Evolutionary conservation across 2,329 filamentous ascomycete genomes (phyloP).

Genomic region (Lachnellula suecica): DNA sequence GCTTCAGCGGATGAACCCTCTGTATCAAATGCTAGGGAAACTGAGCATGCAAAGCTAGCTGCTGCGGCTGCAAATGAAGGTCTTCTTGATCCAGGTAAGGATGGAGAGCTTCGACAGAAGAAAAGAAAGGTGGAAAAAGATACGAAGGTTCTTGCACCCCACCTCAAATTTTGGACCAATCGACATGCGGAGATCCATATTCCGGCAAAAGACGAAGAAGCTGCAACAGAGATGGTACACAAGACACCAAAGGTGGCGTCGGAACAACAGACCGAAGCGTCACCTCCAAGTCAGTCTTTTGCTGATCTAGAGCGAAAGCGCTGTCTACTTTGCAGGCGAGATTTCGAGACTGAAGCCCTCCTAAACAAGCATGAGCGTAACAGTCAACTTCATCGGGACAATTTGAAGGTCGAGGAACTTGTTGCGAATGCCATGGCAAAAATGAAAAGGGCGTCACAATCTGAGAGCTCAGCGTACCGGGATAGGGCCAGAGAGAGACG

Average conservation of each 20-base stretch:
- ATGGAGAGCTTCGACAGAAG: constrained; percentile 41
- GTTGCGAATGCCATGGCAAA: constrained; percentile 39
- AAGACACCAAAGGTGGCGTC: constrained; percentile 8
- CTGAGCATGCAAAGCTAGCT: constrained; percentile 35
- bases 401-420: constrained; percentile 49
- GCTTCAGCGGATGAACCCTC: constrained; percentile 48
- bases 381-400: constrained; percentile 55
- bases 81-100: constrained; percentile 34
- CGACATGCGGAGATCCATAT: constrained; percentile 66
- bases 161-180: constrained; percentile 71
- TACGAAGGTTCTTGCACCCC: constrained; percentile 55
- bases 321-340: constrained; percentile 61
- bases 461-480: constrained; percentile 30
- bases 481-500: constrained; percentile 70
- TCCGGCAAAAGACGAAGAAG: constrained; percentile 38
- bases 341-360: constrained; percentile 54
- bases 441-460: constrained; percentile 32
- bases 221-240: constrained; percentile 23
- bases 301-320: constrained; percentile 56
- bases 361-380: constrained; percentile 59
- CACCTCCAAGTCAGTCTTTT: constrained; percentile 53
- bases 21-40: constrained; percentile 25
- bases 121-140: constrained; percentile 56
- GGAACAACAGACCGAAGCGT: constrained; percentile 24
- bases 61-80: constrained; percentile 37